phyloP scores from a whole-genome alignment of 345 rosid species.

The Salix arbutifolia region DNA sequence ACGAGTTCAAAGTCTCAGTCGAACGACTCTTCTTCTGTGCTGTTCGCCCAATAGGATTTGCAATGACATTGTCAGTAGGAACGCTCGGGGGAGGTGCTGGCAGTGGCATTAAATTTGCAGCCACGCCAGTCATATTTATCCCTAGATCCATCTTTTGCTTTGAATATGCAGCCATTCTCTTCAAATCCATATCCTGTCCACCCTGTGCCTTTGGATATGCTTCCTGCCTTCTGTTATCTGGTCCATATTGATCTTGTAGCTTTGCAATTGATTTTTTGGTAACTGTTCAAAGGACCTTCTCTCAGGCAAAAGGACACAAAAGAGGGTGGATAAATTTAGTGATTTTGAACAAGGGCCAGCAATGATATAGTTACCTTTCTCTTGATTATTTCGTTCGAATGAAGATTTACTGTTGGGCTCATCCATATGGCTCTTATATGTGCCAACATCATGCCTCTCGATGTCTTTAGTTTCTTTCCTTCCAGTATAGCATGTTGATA shows the following conservation, averaged over 20 bases:
- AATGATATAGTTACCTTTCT: constrained; percentile 44
- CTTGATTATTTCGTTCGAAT: constrained; percentile 16
- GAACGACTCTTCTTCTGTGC: constrained; percentile 13
- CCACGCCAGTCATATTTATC: constrained; percentile 10
- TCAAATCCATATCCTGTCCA: constrained; percentile 33
- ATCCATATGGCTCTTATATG: constrained; percentile 20
- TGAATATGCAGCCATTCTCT: constrained; percentile 29
- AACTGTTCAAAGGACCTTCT: constrained; percentile 35
- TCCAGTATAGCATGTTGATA: constrained; percentile 46
- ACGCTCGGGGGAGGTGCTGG: constrained; percentile 40
- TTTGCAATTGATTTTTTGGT: constrained; percentile 37
- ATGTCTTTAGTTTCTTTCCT: constrained; percentile 19
- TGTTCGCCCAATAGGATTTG: constrained; percentile 35
- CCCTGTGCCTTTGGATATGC: constrained; percentile 25
- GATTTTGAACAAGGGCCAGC: constrained; percentile 2
- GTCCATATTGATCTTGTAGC: constrained; percentile 37
- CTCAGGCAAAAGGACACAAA: neutral
- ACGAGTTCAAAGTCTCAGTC: constrained; percentile 29
- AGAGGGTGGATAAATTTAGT: neutral
- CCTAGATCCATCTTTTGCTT: constrained; percentile 26
- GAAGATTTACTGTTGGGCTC: constrained; percentile 39
- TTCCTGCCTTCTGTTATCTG: constrained; percentile 35
- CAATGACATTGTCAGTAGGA: constrained; percentile 35
- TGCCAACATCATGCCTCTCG: constrained; percentile 20
- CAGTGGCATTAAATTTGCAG: constrained; percentile 25